Percentiles rank a stretch among this genome's conserved stretches.
phyloP scores from a whole-genome alignment of 306 rosid species.

The Cucumis sativus region DNA sequence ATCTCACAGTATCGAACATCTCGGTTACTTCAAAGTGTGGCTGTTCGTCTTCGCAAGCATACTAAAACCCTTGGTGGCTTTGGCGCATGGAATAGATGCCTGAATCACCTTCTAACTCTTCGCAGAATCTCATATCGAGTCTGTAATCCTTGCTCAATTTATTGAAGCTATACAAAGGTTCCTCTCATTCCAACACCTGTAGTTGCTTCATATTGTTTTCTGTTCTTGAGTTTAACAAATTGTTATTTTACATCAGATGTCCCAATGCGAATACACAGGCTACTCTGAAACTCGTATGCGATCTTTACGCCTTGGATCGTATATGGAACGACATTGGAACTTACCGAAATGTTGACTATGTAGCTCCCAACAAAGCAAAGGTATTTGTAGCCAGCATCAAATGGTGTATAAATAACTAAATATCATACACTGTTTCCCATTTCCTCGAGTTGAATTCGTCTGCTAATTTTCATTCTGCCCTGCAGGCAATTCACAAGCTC shows the following conservation, averaged over 20 bases:
- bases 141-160: conserved; percentile 84
- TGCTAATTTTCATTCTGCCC: background rate
- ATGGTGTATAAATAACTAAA: background rate
- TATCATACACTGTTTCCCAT: background rate
- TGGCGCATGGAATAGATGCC: conserved; percentile 97
- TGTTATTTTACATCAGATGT: conserved; percentile 40
- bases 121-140: conserved; percentile 90
- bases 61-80: conserved; percentile 73
- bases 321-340: conserved; percentile 99
- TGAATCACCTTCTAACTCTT: conserved; percentile 88
- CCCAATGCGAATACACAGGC: conserved; percentile 66
- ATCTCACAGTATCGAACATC: conserved; percentile 81
- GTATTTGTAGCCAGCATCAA: conserved; percentile 21
- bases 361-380: conserved; percentile 98
- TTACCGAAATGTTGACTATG: conserved; percentile 87
- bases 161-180: conserved; percentile 79
- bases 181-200: conserved; percentile 9
- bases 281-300: conserved; percentile 81
- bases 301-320: conserved; percentile 86
- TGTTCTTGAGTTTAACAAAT: conserved; percentile 15
- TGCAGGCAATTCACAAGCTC: conserved; percentile 87
- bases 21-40: conserved; percentile 84
- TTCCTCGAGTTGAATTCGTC: background rate
- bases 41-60: conserved; percentile 71
- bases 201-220: conserved; percentile 4